Evolutionary conservation across 257 asterid genomes (phyloP).

Genomic region (Parsonsia alboflavescens): DNA sequence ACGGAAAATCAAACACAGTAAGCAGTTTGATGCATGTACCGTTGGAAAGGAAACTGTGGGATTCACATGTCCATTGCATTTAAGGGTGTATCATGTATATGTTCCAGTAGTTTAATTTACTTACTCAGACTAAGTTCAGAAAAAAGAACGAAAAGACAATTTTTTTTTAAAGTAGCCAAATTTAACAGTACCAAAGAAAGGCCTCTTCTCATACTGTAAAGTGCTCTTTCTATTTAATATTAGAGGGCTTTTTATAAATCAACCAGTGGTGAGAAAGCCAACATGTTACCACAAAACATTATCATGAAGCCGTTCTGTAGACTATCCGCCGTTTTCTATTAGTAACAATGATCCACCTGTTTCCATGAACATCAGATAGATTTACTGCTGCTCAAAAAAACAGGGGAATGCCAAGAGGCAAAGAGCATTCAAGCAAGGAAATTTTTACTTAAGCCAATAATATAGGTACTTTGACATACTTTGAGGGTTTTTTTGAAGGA

Average conservation of each 20-base stretch:
- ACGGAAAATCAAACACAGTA: not conserved
- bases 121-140: not conserved
- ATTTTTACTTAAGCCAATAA: not conserved
- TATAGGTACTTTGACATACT: too few species aligned
- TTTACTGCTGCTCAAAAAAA: not conserved
- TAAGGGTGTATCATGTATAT: not conserved
- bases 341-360: not conserved
- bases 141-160: not conserved
- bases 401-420: not conserved
- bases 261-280: not conserved
- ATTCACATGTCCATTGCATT: not conserved
- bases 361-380: not conserved
- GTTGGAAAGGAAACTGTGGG: not conserved
- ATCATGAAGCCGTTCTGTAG: not conserved
- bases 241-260: not conserved
- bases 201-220: not conserved
- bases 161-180: not conserved
- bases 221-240: not conserved
- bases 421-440: not conserved
- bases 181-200: not conserved
- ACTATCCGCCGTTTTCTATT: not conserved
- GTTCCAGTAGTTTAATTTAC: not conserved
- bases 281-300: not conserved
- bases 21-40: not conserved
- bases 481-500: not conserved